Percentiles rank a stretch among this genome's conserved stretches.
Conservation (phyloP, 345 rosid species). For the Sisymbrium altissimum region DNA sequence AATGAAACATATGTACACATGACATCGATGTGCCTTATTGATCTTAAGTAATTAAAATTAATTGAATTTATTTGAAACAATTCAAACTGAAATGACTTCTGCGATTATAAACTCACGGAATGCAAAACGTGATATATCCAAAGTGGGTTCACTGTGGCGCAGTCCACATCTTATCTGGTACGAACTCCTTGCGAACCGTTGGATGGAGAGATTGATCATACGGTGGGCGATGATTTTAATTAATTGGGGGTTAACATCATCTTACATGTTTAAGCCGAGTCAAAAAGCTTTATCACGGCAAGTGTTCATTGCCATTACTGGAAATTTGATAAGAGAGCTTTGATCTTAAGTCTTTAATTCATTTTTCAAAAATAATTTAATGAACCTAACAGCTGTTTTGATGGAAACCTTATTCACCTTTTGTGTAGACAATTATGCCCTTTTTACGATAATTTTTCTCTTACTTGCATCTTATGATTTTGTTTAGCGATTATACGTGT, state of each 20-base stretch:
- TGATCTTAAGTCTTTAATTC: constrained; percentile 31
- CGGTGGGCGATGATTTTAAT: constrained; percentile 20
- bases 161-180: constrained; percentile 42
- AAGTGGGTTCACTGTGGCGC: constrained; percentile 52
- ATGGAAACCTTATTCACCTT: constrained; percentile 21
- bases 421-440: background rate
- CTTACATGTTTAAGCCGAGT: constrained; percentile 55
- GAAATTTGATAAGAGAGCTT: constrained; percentile 43
- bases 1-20: constrained; percentile 33
- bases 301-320: constrained; percentile 43
- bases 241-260: constrained; percentile 38
- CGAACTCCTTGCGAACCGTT: constrained; percentile 18
- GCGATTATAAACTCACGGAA: constrained; percentile 27
- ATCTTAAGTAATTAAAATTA: constrained; percentile 18
- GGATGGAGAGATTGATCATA: constrained; percentile 21
- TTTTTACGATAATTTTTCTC: background rate
- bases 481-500: too few species aligned
- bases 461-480: background rate
- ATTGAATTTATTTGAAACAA: background rate
- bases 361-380: constrained; percentile 3
- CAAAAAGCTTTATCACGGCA: constrained; percentile 44
- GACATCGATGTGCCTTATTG: constrained; percentile 28
- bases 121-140: constrained; percentile 22
- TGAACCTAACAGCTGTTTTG: constrained; percentile 34
- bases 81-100: constrained; percentile 35